Percentiles rank a stretch among this genome's conserved stretches.
Conservation (phyloP, 164 flowering plant species). For the Protea cynaroides region DNA sequence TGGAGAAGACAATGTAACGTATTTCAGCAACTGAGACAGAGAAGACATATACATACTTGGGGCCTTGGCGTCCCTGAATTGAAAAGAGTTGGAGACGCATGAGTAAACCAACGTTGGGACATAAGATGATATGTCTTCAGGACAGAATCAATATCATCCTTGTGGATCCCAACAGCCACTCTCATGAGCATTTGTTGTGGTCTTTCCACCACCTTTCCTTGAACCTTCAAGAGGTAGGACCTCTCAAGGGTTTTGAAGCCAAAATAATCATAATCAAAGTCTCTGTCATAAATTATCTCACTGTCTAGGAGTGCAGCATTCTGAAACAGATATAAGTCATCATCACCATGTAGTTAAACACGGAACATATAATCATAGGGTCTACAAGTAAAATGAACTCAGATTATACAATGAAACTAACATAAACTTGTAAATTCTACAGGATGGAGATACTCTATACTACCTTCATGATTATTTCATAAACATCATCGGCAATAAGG, state of each 20-base stretch:
- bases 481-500: constrained; percentile 90
- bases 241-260: constrained; percentile 99
- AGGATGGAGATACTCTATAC: neutral
- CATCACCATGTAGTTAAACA: neutral
- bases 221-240: constrained; percentile 89
- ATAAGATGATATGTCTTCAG: constrained; percentile 87
- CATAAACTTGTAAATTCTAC: no score
- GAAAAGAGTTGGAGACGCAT: constrained; percentile 98
- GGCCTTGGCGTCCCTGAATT: constrained; percentile 98
- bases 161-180: constrained; percentile 97
- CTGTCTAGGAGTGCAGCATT: constrained; percentile 91
- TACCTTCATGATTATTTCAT: constrained; percentile 93
- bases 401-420: no score
- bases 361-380: no score
- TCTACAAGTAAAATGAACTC: neutral
- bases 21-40: neutral
- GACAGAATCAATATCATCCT: constrained; percentile 88
- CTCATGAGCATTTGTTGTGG: constrained; percentile 99
- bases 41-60: constrained; percentile 45
- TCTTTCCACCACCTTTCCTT: constrained; percentile 92
- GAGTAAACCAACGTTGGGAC: constrained; percentile 99
- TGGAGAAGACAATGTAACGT: neutral
- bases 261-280: constrained; percentile 97
- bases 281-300: constrained; percentile 96
- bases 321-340: constrained; percentile 32